Base-by-base conservation (phyloP, 179 eudicot species). In the Silene noctiflora region DNA sequence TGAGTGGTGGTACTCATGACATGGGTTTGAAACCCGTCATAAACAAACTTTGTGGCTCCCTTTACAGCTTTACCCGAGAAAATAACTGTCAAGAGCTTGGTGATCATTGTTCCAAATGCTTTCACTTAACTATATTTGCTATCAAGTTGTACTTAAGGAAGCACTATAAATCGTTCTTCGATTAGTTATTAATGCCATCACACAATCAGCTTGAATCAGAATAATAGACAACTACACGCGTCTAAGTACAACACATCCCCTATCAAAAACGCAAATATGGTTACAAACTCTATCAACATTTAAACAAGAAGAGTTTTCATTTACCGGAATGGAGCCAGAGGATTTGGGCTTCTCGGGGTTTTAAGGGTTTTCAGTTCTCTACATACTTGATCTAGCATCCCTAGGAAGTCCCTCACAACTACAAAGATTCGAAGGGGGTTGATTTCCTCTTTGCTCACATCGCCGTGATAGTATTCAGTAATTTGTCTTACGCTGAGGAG, bases 341-440 rank as follows among this genome's bases (percentile, higher is more conserved):
- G 91, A 69, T 81, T 93, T 46, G 86, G 90, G 75, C 82, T 75
- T 48, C 77, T 82, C 4, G 90, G 81, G 7, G 82, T 81, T 62
- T 83, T 90, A 17, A 83, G 78, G 87, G 84, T 88, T 81, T 84
- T 91, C 31, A 95, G 84, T 86, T 95, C 99, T 82, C 83, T 89
- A 74, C 99, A 95, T 27, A 95, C 97, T 85, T 88, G 88, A 79
- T 93, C 97, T 72, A 95, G 77, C 97, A 89, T 88, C 46, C 88
- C 88, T 74, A 95, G 77, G 78, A 95, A 92, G 82, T 95, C 99
- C 66, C 99, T 88, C n/a, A 93, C 97, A 53, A 89, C 90, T 68
- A 93, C 93, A 44, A 91, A 93, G 65, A 93, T 93, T 60, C 90
- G 73, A 63, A 93, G 91, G 0, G 87, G 94, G 77, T 91, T 93